Evolutionary conservation across 805 yeast genomes (phyloP).

Genomic region (Nakazawaea pomicola): DNA sequence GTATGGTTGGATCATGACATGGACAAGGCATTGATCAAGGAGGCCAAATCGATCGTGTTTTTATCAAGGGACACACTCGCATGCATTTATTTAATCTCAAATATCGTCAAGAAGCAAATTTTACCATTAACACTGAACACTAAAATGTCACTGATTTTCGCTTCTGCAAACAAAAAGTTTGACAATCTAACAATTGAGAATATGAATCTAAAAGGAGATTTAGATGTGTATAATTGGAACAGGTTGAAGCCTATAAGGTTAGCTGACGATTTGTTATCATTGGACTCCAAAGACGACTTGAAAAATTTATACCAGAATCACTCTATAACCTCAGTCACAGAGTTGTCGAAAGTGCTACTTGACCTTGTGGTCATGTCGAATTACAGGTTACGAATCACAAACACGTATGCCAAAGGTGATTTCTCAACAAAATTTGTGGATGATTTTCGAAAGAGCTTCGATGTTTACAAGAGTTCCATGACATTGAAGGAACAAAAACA

Average conservation of each 20-base stretch:
- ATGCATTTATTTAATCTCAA: constrained; percentile 5
- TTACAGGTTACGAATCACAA: constrained; percentile 43
- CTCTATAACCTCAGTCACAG: constrained; percentile 40
- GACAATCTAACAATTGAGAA: constrained; percentile 16
- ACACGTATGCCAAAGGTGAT: constrained; percentile 56
- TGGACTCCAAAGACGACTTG: constrained; percentile 31
- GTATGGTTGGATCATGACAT: constrained; percentile 22
- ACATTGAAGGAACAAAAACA: constrained; percentile 31
- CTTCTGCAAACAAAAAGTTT: constrained; percentile 9
- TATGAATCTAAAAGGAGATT: constrained; percentile 22
- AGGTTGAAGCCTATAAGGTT: constrained; percentile 18
- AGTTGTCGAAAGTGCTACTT: constrained; percentile 45
- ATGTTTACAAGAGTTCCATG: constrained; percentile 24
- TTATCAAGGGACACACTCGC: constrained; percentile 6
- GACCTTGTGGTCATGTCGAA: constrained; percentile 36
- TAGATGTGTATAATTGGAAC: constrained; percentile 21
- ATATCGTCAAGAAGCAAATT: constrained; percentile 7
- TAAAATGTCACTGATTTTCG: constrained; percentile 15
- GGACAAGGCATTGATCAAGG: constrained; percentile 12
- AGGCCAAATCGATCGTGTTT: constrained; percentile 23
- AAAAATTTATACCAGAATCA: constrained; percentile 38
- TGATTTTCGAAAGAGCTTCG: constrained; percentile 28
- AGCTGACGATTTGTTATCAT: constrained; percentile 36
- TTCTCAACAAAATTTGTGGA: constrained; percentile 45
- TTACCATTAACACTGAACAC: constrained; percentile 6